Evolutionary conservation across 2,329 filamentous ascomycete genomes (phyloP), one percentile per base, ranked within the genome.

Genomic region (Pyricularia sp.): DNA sequence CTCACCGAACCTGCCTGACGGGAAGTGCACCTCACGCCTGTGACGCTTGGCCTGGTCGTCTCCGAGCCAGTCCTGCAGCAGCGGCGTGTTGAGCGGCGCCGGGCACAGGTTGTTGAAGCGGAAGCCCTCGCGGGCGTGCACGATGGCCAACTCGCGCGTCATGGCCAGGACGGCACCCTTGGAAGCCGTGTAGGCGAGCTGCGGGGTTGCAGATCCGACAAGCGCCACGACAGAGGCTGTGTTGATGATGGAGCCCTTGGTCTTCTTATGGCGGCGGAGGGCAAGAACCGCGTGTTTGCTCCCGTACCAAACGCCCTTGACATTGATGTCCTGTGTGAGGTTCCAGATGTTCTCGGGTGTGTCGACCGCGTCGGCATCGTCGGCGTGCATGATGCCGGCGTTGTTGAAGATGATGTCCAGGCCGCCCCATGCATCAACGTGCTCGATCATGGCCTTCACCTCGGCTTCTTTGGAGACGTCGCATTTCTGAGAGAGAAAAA

Each of bases 241-340:
- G 84, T 97, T 97, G 85, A 97, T 94, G 80, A 97, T 88, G 79
- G 90, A 93, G 67, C 88, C 92, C 74, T 85, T 87, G 64, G 83
- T 87, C 88, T 97, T 97, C 69, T 86, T 86, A 83, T 96, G 85
- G 74, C 88, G 89, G 72, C 93, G 90, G 74, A 97, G 85, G 64
- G 92, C 87, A 67, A 94, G 83, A 31, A 97, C 89, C 7, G 94
- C 93, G 79, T 97, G 92, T 85, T 97, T 97, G 86, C 89, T 90
- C 70, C 94, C 94, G 78, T 88, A 97, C 94, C 94, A 97, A n/a
- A 97, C 94, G 63, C 94, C 94, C 86, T 97, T 97, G 79, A 97
- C 94, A 80, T 97, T 97, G 84, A 97, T 96, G 78, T 88, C 89
- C 71, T 97, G 93, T 4, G 94, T 97, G 73, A 97, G 82, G 76